phyloP scores from a whole-genome alignment of 371 early-diverging fungal genomes.

The Mortierella sp. region DNA sequence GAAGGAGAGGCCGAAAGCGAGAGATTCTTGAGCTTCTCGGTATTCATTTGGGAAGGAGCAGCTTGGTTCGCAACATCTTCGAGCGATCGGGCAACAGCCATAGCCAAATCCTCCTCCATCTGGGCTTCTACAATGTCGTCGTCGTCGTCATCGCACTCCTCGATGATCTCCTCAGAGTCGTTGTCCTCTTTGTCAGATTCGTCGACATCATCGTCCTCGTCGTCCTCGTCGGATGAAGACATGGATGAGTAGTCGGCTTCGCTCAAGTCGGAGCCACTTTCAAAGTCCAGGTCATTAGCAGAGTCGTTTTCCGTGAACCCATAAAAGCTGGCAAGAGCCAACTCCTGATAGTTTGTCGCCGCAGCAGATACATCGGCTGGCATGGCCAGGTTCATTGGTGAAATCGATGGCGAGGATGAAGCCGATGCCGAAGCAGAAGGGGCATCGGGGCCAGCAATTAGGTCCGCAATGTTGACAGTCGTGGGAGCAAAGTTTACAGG shows the following conservation, averaged over 20 bases:
- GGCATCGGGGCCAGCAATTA: slow-evolving; percentile 17
- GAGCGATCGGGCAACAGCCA: too few species aligned
- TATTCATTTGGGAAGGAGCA: too few species aligned
- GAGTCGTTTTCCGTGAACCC: slow-evolving; percentile 12
- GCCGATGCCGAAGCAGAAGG: background rate
- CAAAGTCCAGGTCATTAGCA: background rate
- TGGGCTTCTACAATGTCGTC: background rate
- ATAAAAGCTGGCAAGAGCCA: slow-evolving; percentile 11
- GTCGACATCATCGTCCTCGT: slow-evolving; percentile 4
- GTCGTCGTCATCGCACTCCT: background rate
- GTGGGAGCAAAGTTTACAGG: slow-evolving; percentile 16
- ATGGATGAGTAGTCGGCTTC: slow-evolving; percentile 12
- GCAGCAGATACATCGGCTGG: too few species aligned
- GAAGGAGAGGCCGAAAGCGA: background rate
- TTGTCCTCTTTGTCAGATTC: background rate
- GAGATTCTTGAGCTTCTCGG: too few species aligned
- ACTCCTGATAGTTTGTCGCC: slow-evolving; percentile 8
- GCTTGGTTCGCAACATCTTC: too few species aligned
- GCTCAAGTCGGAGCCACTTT: slow-evolving; percentile 20
- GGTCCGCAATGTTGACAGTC: slow-evolving; percentile 17
- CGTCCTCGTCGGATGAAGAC: slow-evolving; percentile 7
- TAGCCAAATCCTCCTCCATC: too few species aligned
- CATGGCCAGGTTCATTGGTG: slow-evolving; percentile 10
- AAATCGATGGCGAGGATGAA: too few species aligned
- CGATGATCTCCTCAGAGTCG: background rate